phyloP scores from a whole-genome alignment of 345 rosid genomes.

The Theobroma cacao region DNA sequence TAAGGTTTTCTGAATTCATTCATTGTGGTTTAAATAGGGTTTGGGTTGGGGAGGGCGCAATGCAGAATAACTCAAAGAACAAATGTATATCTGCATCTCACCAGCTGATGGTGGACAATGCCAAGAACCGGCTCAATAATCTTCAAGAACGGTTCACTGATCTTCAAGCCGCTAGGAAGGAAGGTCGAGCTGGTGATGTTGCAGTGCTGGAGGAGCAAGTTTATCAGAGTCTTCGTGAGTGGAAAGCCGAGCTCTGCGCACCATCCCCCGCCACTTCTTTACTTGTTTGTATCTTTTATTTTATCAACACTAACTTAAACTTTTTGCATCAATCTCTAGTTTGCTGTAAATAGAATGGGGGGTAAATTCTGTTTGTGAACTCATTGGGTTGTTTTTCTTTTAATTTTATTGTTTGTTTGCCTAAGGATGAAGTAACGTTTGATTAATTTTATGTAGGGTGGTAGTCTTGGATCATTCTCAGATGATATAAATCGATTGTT shows the following conservation, averaged over 20 bases:
- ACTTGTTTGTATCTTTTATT: slow-evolving; percentile 38
- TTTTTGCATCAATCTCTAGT: background rate
- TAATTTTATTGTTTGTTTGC: background rate
- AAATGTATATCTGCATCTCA: slow-evolving; percentile 49
- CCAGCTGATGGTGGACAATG: slow-evolving; percentile 55
- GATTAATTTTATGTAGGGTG: slow-evolving; percentile 46
- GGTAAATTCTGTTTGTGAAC: background rate
- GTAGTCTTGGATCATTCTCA: slow-evolving; percentile 56
- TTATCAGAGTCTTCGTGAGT: slow-evolving; percentile 58
- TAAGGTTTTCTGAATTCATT: background rate
- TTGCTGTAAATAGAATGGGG: background rate
- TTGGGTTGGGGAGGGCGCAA: slow-evolving; percentile 12
- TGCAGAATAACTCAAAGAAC: slow-evolving; percentile 46
- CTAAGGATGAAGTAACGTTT: slow-evolving; percentile 4
- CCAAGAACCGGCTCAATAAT: slow-evolving; percentile 49
- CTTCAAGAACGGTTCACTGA: slow-evolving; percentile 54
- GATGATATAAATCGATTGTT: slow-evolving; percentile 55
- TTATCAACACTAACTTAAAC: background rate
- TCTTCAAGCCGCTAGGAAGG: slow-evolving; percentile 67
- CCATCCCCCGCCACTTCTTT: slow-evolving; percentile 67
- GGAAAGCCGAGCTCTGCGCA: slow-evolving; percentile 66
- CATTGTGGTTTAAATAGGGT: slow-evolving; percentile 1
- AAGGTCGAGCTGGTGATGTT: slow-evolving; percentile 48
- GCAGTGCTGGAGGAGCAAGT: slow-evolving; percentile 66
- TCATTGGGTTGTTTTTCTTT: background rate